A percentile compares a stretch with the other conserved stretches of the same genome.
These are phyloP conservation scores for Thinopyrum elongatum DNA, from an alignment of 176 grass and related monocot genomes.

Conservation along the genomic window DNA sequence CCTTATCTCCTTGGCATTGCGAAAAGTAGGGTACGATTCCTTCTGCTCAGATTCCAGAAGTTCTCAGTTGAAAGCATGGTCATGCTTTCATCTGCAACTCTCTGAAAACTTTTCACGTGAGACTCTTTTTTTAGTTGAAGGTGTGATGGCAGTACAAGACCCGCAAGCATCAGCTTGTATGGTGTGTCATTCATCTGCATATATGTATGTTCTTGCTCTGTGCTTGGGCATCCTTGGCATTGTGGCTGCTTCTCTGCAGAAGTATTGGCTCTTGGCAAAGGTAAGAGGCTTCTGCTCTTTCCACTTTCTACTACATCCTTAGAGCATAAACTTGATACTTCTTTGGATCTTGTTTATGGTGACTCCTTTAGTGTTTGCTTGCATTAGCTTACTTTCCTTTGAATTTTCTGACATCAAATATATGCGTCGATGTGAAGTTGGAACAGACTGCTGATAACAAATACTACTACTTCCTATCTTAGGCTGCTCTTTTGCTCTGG, in stretches of 20 bases:
- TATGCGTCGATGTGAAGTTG: not conserved
- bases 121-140: not conserved
- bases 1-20: not conserved
- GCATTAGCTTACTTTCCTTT: not conserved
- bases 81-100: not conserved
- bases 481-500: not conserved
- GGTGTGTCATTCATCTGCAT: too few species aligned
- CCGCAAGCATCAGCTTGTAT: too few species aligned
- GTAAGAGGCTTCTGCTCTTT: not conserved
- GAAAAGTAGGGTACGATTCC: not conserved
- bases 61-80: not conserved
- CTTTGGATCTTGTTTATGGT: not conserved
- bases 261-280: not conserved
- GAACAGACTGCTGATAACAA: not conserved
- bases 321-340: not conserved
- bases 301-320: not conserved
- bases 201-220: not conserved
- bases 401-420: not conserved
- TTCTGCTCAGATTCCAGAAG: not conserved
- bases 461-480: not conserved
- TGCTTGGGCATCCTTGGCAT: not conserved
- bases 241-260: not conserved
- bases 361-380: not conserved
- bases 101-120: not conserved
- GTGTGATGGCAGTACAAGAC: too few species aligned